These are phyloP conservation scores for Cyclotella baltica DNA, from an alignment of 108 stramenopile species.

Conservation along the genomic window DNA sequence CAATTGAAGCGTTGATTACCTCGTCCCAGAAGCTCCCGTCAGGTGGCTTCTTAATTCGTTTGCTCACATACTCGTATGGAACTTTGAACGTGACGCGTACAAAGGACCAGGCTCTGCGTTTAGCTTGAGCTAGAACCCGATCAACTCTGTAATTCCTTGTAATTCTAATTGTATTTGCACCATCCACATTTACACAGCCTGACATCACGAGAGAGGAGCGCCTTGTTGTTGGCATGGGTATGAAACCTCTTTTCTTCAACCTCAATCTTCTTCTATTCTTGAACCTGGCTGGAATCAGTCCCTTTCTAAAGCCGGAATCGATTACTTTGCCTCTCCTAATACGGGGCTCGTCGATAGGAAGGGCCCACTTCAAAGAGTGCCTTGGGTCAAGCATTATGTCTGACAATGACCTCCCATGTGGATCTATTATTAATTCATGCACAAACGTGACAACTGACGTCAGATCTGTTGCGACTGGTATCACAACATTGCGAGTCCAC, in stretches of 20 bases:
- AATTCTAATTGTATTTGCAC: not conserved
- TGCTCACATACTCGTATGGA: too few relatives aligned
- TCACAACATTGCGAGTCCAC: not conserved
- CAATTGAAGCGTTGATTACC: too few relatives aligned
- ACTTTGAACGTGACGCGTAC: too few relatives aligned
- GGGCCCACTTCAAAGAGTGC: not conserved
- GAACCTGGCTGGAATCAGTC: too few relatives aligned
- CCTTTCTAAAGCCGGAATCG: too few relatives aligned
- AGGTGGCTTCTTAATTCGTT: too few relatives aligned
- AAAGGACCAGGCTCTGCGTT: too few relatives aligned
- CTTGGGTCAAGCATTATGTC: not conserved
- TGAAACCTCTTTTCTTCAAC: not conserved
- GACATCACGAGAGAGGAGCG: not conserved
- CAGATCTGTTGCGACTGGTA: not conserved
- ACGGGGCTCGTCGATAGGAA: too few relatives aligned
- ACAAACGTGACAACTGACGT: not conserved
- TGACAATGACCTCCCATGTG: not conserved
- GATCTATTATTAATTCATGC: not conserved
- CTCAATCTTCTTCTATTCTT: not conserved
- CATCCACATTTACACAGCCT: not conserved
- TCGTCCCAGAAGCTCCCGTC: too few relatives aligned
- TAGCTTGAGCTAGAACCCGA: not conserved
- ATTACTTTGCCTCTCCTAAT: too few relatives aligned
- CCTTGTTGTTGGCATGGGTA: not conserved
- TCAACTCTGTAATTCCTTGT: not conserved